phyloP scores from a whole-genome alignment of 2,329 filamentous ascomycete species.

The Sarocladiaceae sp. region DNA sequence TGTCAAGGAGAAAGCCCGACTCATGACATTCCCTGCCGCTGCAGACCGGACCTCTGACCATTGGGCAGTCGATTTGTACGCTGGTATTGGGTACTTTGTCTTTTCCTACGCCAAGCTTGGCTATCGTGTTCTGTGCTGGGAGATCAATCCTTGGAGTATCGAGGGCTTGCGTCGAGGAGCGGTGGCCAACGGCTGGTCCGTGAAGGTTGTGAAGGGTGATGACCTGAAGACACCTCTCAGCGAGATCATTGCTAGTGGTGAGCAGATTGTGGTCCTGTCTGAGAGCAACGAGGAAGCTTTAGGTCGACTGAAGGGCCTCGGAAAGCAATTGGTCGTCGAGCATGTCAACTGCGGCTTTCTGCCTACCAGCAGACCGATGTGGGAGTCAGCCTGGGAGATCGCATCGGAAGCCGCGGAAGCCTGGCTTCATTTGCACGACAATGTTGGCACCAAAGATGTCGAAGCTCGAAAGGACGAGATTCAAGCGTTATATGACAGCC shows the following conservation, averaged over 20 bases:
- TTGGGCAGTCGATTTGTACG: conserved; percentile 78
- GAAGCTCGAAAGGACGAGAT: conserved; percentile 43
- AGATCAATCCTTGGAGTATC: conserved; percentile 83
- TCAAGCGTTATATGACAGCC: conserved; percentile 39
- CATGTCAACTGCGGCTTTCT: conserved; percentile 64
- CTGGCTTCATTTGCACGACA: conserved; percentile 66
- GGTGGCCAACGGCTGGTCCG: conserved; percentile 60
- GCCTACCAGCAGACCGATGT: conserved; percentile 52
- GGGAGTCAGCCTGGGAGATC: conserved; percentile 47
- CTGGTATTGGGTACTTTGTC: conserved; percentile 90
- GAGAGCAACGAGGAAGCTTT: conserved; percentile 61
- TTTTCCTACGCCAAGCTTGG: conserved; percentile 77
- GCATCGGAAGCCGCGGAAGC: conserved; percentile 29
- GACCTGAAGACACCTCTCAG: conserved; percentile 34
- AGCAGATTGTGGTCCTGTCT: conserved; percentile 62
- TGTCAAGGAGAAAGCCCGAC: conserved; percentile 77
- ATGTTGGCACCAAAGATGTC: conserved; percentile 53
- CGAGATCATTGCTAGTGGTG: conserved; percentile 35
- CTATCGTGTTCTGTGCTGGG: conserved; percentile 77
- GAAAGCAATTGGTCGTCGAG: conserved; percentile 33
- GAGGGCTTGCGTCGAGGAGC: conserved; percentile 79
- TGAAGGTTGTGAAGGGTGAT: conserved; percentile 45
- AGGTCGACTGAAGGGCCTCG: conserved; percentile 32
- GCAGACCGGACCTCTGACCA: conserved; percentile 18
- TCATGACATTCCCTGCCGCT: conserved; percentile 50